Conservation (phyloP, 805 yeast genomes). For the Metschnikowia dekortorum region DNA sequence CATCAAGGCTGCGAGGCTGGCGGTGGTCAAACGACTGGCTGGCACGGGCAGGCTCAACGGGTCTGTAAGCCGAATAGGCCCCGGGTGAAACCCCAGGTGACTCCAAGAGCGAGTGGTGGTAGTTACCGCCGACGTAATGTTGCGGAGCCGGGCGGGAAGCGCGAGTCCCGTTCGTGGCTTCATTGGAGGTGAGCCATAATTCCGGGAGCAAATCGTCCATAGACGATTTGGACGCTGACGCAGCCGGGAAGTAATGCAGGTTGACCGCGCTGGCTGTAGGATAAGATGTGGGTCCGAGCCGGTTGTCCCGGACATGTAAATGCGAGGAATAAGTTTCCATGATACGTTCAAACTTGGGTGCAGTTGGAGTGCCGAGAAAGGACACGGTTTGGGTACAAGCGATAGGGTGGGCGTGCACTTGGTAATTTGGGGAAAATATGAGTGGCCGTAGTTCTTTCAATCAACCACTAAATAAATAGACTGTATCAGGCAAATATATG, state of each 20-base stretch:
- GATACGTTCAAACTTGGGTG: background rate
- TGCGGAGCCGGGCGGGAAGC: slow-evolving; percentile 11
- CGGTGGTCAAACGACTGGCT: background rate
- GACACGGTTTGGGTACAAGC: too few relatives aligned
- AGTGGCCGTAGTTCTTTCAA: too few relatives aligned
- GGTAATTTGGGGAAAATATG: too few relatives aligned
- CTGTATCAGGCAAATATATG: too few relatives aligned
- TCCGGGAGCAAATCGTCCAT: slow-evolving; percentile 32
- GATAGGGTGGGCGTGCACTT: too few relatives aligned
- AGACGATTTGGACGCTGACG: slow-evolving; percentile 2
- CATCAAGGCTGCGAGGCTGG: slow-evolving; percentile 10
- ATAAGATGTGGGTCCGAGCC: background rate
- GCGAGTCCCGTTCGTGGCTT: background rate
- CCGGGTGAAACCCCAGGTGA: background rate
- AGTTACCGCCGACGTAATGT: background rate
- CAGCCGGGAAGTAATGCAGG: background rate
- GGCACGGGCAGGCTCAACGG: background rate
- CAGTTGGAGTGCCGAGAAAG: too few relatives aligned
- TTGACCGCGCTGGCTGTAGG: background rate
- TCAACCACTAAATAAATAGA: too few relatives aligned
- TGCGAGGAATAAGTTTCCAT: background rate
- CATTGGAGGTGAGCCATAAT: slow-evolving; percentile 22
- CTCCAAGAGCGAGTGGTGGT: background rate
- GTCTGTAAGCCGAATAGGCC: background rate
- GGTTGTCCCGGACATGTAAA: background rate